Evolutionary conservation across 176 grass and related monocot genomes (phyloP), one percentile per base, ranked within the genome.

Genomic region (Aegilops longissima): DNA sequence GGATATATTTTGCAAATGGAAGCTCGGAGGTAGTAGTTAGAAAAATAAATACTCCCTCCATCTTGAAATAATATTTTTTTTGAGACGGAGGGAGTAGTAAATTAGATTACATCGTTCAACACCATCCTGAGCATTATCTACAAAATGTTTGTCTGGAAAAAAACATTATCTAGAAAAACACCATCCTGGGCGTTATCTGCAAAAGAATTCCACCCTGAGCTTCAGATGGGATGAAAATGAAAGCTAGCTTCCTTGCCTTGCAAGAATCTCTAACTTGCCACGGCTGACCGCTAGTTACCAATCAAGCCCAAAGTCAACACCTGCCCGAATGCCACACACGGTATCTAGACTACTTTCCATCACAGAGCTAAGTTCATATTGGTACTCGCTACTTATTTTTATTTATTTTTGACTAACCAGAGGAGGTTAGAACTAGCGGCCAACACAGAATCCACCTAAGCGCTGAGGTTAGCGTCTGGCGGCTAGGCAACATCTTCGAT

Each of bases 371-470:
- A 58, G 34, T 33, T 18, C 20, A 44, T 42, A 54, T 27, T 76
- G 42, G 45, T 3, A 85, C 67, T 86, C 77, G 29, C 35, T 7
- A 36, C 51, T 36, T 36, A 36, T 36, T 36, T 36, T 36, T 36
- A 36, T 36, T 54, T 18, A 4, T 49, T 49, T 4, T 49, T 54
- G 2, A 54, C 16, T 2, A 20, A 21, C 47, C 0, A 12, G 3
- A 56, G 24, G 3, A 21, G 11, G 73, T 40, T 23, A 45, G 33
- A 30, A 35, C 7, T 40, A 82, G 33, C 23, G 33, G 44, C 61
- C 80, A 20, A 68, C 61, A 27, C 70, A 49, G 72, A 33, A 6
- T 27, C 83, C 64, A 90, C 79, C 71, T 82, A 74, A 82, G 63
- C 88, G 29, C 35, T 84, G 71, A 82, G 56, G 83, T 9, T 11